Conservation (phyloP, 164 flowering plant genomes). For the Protea cynaroides region DNA sequence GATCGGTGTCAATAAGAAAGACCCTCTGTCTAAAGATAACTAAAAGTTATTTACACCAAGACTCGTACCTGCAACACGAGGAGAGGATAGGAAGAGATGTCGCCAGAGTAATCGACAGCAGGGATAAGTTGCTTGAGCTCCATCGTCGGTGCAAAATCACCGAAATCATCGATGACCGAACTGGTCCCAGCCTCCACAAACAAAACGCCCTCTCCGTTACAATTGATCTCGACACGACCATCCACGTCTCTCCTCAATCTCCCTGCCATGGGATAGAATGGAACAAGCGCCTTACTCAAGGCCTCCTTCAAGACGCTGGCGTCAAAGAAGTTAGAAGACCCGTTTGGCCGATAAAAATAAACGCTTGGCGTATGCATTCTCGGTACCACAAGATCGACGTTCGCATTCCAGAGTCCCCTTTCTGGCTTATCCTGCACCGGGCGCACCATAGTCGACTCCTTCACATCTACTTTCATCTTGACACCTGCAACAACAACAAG, state of each 20-base stretch:
- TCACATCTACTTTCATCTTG: slow-evolving; percentile 21
- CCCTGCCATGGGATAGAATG: slow-evolving; percentile 43
- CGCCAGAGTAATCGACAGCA: slow-evolving; percentile 26
- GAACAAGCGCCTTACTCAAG: slow-evolving; percentile 29
- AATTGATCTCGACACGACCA: slow-evolving; percentile 35
- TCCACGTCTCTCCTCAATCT: slow-evolving; percentile 27
- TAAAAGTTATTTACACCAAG: neutral
- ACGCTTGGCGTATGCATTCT: slow-evolving; percentile 28
- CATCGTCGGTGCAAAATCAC: slow-evolving; percentile 31
- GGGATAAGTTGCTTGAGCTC: slow-evolving; percentile 32
- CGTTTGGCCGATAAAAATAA: slow-evolving; percentile 24
- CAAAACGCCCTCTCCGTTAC: slow-evolving; percentile 32
- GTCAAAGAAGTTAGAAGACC: slow-evolving; percentile 24
- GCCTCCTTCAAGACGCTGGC: slow-evolving; percentile 26
- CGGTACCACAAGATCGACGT: slow-evolving; percentile 26
- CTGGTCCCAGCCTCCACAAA: slow-evolving; percentile 34
- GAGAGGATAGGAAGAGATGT: slow-evolving; percentile 32
- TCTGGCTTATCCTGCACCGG: slow-evolving; percentile 24
- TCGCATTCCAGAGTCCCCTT: slow-evolving; percentile 22
- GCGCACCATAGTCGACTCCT: slow-evolving; percentile 22
- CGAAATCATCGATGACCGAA: slow-evolving; percentile 32
- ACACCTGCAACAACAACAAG: no score
- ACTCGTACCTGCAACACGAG: slow-evolving; percentile 33
- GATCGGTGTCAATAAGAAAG: no score
- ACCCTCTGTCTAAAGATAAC: no score